phyloP scores from a whole-genome alignment of 2,329 filamentous ascomycete genomes.

The Phialophora tarda region DNA sequence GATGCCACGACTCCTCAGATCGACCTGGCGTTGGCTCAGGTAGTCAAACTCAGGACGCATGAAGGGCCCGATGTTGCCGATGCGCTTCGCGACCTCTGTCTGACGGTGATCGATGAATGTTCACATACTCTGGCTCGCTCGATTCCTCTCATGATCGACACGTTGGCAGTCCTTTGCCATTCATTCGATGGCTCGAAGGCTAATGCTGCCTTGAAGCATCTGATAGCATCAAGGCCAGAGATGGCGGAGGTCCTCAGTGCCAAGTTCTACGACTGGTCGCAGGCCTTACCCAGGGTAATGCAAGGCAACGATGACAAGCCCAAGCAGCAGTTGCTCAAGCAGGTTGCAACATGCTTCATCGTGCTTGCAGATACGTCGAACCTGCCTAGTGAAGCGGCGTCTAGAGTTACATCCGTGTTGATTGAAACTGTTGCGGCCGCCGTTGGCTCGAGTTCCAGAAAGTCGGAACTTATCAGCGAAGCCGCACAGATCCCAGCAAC shows the following conservation, averaged over 20 bases:
- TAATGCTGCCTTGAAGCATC: conserved; percentile 58
- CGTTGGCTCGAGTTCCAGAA: conserved; percentile 44
- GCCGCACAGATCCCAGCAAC: conserved; percentile 6
- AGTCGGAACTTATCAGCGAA: conserved; percentile 24
- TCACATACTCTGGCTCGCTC: conserved; percentile 73
- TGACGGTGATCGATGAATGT: conserved; percentile 79
- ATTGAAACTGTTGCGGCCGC: conserved; percentile 71
- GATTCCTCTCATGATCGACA: conserved; percentile 76
- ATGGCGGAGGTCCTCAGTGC: conserved; percentile 70
- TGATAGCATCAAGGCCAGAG: conserved; percentile 67
- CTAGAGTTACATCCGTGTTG: conserved; percentile 70
- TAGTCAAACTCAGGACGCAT: conserved; percentile 76
- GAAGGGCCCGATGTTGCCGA: conserved; percentile 70
- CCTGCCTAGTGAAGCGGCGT: conserved; percentile 69
- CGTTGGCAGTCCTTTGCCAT: conserved; percentile 71
- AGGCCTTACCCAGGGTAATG: conserved; percentile 79
- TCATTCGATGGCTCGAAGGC: conserved; percentile 53
- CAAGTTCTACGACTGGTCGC: conserved; percentile 79
- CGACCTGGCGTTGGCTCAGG: conserved; percentile 77
- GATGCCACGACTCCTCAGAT: conserved; percentile 80
- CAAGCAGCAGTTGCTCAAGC: conserved; percentile 73
- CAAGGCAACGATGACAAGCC: conserved; percentile 79
- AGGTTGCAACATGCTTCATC: conserved; percentile 75
- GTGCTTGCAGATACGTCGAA: conserved; percentile 68
- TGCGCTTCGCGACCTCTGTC: conserved; percentile 72